A percentile compares a stretch with the other conserved stretches of the same genome.
phyloP scores from a whole-genome alignment of 257 asterid genomes.

The Oldenlandia corymbosa region DNA sequence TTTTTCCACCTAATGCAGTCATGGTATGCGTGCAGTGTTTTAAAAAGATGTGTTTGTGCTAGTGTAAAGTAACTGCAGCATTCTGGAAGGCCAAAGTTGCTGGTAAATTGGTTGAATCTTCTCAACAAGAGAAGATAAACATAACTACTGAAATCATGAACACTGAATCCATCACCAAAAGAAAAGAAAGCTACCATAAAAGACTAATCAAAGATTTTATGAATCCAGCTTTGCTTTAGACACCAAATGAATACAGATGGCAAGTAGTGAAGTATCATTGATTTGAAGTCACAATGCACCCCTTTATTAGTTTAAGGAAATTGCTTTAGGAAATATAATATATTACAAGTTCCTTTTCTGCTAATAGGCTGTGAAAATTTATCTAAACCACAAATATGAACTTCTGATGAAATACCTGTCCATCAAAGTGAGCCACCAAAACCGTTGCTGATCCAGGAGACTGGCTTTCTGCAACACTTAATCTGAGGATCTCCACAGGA shows the following conservation, averaged over 20 bases:
- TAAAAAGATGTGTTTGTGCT: neutral
- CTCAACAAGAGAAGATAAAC: neutral
- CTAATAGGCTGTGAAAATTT: neutral
- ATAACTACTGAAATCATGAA: neutral
- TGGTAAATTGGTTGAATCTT: neutral
- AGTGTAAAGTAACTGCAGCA: too few relatives aligned
- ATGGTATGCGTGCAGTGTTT: neutral
- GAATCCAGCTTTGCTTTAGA: neutral
- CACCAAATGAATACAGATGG: neutral
- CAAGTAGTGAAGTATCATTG: neutral
- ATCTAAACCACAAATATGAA: neutral
- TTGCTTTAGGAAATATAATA: neutral
- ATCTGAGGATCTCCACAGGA: constrained; percentile 53
- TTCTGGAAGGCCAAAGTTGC: neutral
- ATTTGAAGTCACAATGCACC: neutral
- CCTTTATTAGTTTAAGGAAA: neutral
- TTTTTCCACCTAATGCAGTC: neutral
- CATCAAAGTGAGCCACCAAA: constrained; percentile 63
- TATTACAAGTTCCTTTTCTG: neutral
- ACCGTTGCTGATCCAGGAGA: constrained; percentile 67
- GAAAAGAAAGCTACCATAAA: too few relatives aligned
- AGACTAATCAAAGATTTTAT: neutral
- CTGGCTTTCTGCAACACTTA: constrained; percentile 42
- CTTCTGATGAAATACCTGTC: constrained; percentile 49
- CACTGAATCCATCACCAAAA: neutral